These are phyloP conservation scores for Pezicula rhizophila DNA, from an alignment of 2,329 filamentous ascomycete species.

Conservation along the genomic window DNA sequence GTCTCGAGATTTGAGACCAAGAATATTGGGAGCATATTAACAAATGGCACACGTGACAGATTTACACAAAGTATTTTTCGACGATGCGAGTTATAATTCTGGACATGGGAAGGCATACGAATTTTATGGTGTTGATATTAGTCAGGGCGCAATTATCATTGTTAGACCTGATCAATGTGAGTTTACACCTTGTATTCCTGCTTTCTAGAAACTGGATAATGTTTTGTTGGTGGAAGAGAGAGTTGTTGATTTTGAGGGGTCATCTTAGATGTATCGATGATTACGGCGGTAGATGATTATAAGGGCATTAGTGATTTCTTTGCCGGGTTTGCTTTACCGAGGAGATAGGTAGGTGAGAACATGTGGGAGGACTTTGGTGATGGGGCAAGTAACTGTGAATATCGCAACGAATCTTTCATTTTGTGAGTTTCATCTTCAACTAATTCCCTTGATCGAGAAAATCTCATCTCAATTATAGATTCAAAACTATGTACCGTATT, in stretches of 20 bases:
- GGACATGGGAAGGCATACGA: slow-evolving; percentile 53
- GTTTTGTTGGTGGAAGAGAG: too few species aligned
- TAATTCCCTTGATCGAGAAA: too few species aligned
- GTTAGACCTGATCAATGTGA: slow-evolving; percentile 57
- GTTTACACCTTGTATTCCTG: slow-evolving; percentile 15
- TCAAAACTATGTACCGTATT: too few species aligned
- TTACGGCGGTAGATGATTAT: slow-evolving; percentile 28
- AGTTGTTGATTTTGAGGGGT: too few species aligned
- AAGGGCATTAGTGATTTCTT: slow-evolving; percentile 30
- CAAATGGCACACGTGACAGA: slow-evolving; percentile 31
- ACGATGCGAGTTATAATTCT: slow-evolving; percentile 48
- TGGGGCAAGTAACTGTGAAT: too few species aligned
- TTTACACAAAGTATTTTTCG: slow-evolving; percentile 51
- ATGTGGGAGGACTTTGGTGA: too few species aligned
- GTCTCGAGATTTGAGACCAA: background rate
- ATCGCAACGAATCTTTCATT: too few species aligned
- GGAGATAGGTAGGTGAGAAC: too few species aligned
- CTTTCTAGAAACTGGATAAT: too few species aligned
- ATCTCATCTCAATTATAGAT: too few species aligned
- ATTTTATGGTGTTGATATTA: slow-evolving; percentile 43
- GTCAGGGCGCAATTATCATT: slow-evolving; percentile 41
- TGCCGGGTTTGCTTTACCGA: slow-evolving; percentile 20
- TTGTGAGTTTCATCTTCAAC: too few species aligned
- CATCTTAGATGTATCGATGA: slow-evolving; percentile 32
- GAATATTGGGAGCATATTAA: background rate